A percentile compares a stretch with the other conserved stretches of the same genome.
phyloP scores from a whole-genome alignment of 208 protist genomes.

The Hexamita inflata region DNA sequence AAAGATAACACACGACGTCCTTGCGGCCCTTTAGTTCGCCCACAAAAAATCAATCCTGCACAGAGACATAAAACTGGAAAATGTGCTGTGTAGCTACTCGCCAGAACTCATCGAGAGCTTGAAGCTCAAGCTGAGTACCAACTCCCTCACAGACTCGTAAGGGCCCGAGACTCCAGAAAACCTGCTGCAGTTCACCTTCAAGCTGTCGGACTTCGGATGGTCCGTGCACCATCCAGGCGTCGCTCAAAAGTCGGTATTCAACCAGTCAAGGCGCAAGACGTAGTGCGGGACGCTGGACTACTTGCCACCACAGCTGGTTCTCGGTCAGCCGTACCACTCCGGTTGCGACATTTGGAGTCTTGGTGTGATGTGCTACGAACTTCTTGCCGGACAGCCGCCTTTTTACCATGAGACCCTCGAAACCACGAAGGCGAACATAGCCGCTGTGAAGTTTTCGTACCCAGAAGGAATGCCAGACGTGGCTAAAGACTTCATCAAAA shows the following conservation, averaged over 20 bases:
- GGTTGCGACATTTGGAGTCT: slow-evolving; percentile 50
- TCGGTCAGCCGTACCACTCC: slow-evolving; percentile 36
- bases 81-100: background rate
- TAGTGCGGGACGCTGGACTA: slow-evolving; percentile 53
- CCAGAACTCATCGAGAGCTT: background rate
- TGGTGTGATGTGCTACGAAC: slow-evolving; percentile 45
- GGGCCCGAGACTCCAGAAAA: background rate
- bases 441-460: background rate
- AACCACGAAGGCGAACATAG: slow-evolving; percentile 15
- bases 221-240: slow-evolving; percentile 4
- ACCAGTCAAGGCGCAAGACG: slow-evolving; percentile 27
- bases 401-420: slow-evolving; percentile 38
- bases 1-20: background rate
- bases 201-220: slow-evolving; percentile 25
- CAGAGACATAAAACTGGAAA: slow-evolving; percentile 14
- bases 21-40: background rate
- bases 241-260: no score
- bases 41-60: slow-evolving; percentile 16
- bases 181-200: background rate
- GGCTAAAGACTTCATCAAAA: background rate
- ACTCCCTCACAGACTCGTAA: no score
- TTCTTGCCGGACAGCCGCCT: slow-evolving; percentile 41
- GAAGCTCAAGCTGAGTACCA: no score
- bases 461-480: background rate
- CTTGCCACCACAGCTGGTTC: slow-evolving; percentile 50